These are phyloP conservation scores for Lichtheimia corymbifera DNA, from an alignment of 371 early-diverging fungal species.

Conservation along the genomic window DNA sequence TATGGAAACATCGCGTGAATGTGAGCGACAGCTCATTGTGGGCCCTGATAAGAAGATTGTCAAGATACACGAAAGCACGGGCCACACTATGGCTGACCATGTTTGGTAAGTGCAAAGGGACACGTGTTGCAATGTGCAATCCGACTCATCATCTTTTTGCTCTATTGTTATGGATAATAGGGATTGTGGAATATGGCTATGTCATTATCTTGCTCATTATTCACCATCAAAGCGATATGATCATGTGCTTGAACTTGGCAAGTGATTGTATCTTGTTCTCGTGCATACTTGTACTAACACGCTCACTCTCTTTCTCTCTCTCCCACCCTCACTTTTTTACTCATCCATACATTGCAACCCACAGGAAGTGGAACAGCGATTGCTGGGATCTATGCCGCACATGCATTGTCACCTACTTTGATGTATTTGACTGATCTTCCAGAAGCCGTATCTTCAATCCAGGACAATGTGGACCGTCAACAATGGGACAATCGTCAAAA, in stretches of 20 bases:
- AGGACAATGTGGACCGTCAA: slow-evolving; percentile 26
- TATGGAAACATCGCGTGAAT: not conserved
- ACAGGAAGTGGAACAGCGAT: slow-evolving; percentile 52
- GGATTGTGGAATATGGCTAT: slow-evolving; percentile 48
- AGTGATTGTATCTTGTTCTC: not conserved
- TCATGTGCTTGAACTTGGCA: slow-evolving; percentile 33
- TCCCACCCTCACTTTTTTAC: not conserved
- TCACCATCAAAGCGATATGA: not conserved
- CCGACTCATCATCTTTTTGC: not conserved
- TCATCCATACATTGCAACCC: no score
- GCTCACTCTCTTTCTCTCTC: no score
- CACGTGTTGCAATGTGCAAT: not conserved
- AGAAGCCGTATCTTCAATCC: slow-evolving; percentile 36
- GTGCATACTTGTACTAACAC: no score
- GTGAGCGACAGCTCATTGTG: slow-evolving; percentile 26
- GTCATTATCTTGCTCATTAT: slow-evolving; percentile 24
- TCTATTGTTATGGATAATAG: no score
- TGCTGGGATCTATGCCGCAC: slow-evolving; percentile 42
- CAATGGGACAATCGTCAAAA: slow-evolving; percentile 8
- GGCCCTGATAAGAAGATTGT: slow-evolving; percentile 21
- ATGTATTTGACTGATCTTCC: slow-evolving; percentile 45
- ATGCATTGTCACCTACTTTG: slow-evolving; percentile 20
- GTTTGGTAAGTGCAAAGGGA: slow-evolving; percentile 24
- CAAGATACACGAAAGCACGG: slow-evolving; percentile 38
- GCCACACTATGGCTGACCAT: slow-evolving; percentile 46